A percentile compares a stretch with the other conserved stretches of the same genome.
Conservation (phyloP, 768 basidiomycete genomes). For the Suillus subluteus region DNA sequence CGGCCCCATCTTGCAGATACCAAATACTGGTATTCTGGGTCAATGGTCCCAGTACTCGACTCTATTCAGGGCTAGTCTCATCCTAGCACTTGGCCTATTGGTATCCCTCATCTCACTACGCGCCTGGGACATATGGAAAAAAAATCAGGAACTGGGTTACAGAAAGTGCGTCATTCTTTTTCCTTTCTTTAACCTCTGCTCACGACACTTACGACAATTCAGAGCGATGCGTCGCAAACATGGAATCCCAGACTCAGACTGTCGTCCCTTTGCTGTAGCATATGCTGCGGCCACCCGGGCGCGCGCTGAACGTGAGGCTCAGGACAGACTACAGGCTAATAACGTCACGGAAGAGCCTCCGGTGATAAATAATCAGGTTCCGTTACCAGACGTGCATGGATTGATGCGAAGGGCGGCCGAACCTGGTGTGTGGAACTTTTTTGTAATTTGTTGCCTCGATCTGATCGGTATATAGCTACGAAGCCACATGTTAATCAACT, state of each 20-base stretch:
- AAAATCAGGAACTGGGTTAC: conserved; percentile 66
- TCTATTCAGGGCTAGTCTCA: conserved; percentile 40
- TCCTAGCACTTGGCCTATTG: conserved; percentile 37
- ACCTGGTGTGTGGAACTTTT: conserved; percentile 44
- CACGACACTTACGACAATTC: conserved; percentile 18
- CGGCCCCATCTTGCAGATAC: conserved; percentile 48
- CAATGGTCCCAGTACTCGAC: conserved; percentile 40
- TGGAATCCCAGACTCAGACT: conserved; percentile 84
- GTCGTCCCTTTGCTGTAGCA: conserved; percentile 86
- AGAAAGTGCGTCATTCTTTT: conserved; percentile 54
- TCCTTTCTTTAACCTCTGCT: conserved; percentile 14
- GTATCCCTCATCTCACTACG: conserved; percentile 39
- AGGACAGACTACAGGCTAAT: conserved; percentile 40
- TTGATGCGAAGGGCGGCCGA: conserved; percentile 48
- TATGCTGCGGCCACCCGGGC: conserved; percentile 69
- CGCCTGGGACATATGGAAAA: conserved; percentile 50
- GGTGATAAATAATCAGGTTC: conserved; percentile 30
- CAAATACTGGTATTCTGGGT: conserved; percentile 29
- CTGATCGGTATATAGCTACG: conserved; percentile 31
- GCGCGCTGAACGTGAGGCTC: conserved; percentile 55
- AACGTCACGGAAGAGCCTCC: conserved; percentile 28
- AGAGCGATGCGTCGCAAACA: conserved; percentile 76
- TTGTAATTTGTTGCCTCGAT: conserved; percentile 23
- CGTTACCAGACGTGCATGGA: conserved; percentile 41
- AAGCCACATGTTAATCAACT: conserved; percentile 24